Base-by-base conservation (phyloP, 1,284 basidiomycete genomes). In the Sanghuangporus weigelae region DNA sequence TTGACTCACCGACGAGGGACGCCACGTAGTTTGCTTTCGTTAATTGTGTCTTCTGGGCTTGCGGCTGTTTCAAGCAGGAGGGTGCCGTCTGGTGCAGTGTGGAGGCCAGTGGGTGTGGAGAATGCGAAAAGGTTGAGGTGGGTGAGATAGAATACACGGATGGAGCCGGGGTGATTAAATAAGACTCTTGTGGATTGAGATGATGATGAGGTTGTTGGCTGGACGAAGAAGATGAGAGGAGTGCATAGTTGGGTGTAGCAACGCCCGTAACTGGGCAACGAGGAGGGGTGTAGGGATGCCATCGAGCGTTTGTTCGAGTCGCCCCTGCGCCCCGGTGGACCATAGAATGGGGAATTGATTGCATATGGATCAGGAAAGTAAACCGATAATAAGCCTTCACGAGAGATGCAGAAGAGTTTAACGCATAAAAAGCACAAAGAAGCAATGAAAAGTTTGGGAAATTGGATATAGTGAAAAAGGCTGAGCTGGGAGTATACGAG, bases 21-120 rank as follows among this genome's bases (percentile, higher is more conserved):
- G 81, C 73, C 53, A 83, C 85, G 77, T 84, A 84, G 76, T 86
- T 86, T 70, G 79, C 80, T 74, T 86, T 88, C 68, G 69, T 80
- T 79, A 57, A 71, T 62, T 67, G 72, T 65, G 61, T 66, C 66
- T 67, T 79, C 73, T 71, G 75, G 73, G 49, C 72, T 74, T 69
- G 72, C 71, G 74, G 79, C 71, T 63, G 74, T 59, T 73, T 71
- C 69, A 68, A 73, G 61, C 57, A 67, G 70, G 70, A 68, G 69
- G 31, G 65, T 69, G 65, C 67, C 69, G 42, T 42, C 56, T 66
- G 72, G 77, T 66, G 70, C 74, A 63, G 72, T 69, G 49, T 72
- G 75, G 67, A 80, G 76, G 68, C 73, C 64, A 62, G 81, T 76
- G 70, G 72, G 74, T 66, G 76, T 68, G 60, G 74, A 70, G 58